phyloP scores from a whole-genome alignment of 2,329 filamentous ascomycete genomes.

The Neonectria punicea region DNA sequence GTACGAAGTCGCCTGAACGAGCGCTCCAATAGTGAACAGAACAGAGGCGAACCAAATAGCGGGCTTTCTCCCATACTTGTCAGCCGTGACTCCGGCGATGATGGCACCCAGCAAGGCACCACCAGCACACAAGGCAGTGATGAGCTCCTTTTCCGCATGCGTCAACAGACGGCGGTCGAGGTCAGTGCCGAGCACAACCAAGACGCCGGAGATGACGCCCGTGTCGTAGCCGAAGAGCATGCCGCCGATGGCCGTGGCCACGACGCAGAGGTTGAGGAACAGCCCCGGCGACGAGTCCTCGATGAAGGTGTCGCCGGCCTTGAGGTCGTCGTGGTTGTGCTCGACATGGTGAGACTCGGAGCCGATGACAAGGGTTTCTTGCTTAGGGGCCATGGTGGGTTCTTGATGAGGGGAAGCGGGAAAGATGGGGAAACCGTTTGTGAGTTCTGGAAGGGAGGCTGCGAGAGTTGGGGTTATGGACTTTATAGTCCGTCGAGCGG shows the following conservation, averaged over 20 bases:
- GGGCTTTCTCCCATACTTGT: constrained; percentile 34
- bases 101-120: constrained; percentile 37
- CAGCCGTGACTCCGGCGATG: constrained; percentile 34
- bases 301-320: constrained; percentile 24
- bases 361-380: constrained; percentile 18
- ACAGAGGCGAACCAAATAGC: constrained; percentile 33
- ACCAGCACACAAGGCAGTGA: constrained; percentile 35
- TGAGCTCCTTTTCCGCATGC: constrained; percentile 31
- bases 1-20: constrained; percentile 33
- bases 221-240: constrained; percentile 57
- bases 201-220: constrained; percentile 59
- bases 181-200: constrained; percentile 52
- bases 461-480: background rate
- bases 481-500: constrained; percentile 13
- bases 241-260: constrained; percentile 33
- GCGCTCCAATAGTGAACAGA: constrained; percentile 36
- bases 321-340: constrained; percentile 18
- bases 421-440: background rate
- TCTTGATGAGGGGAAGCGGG: background rate
- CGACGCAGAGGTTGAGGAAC: constrained; percentile 30
- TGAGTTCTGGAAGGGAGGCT: no score
- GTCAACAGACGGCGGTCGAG: constrained; percentile 23
- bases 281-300: constrained; percentile 30
- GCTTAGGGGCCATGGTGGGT: constrained; percentile 25
- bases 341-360: constrained; percentile 26